Conservation (phyloP, 2,329 filamentous ascomycete species). For the Westerdykella ornata region DNA sequence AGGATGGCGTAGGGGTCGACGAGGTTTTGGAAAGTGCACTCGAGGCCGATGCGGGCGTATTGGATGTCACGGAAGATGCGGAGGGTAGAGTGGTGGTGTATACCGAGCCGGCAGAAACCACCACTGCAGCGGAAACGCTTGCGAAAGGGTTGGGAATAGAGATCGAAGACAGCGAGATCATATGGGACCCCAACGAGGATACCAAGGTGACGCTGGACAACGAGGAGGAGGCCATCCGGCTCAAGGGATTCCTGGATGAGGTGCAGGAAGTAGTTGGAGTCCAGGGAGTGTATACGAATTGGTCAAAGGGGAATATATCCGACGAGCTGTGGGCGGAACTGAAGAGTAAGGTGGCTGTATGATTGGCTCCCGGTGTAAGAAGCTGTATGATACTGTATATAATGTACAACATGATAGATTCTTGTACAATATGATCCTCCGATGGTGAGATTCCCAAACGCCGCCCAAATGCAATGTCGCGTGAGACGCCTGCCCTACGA, state of each 20-base stretch:
- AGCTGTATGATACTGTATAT: conserved; percentile 25
- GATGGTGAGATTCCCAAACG: not conserved
- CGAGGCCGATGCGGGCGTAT: conserved; percentile 62
- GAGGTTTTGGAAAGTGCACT: conserved; percentile 74
- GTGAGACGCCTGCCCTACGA: no score
- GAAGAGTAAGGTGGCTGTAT: conserved; percentile 32
- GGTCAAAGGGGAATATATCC: conserved; percentile 36
- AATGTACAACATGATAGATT: conserved; percentile 9
- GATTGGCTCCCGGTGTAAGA: conserved; percentile 7
- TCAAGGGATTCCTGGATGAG: conserved; percentile 55
- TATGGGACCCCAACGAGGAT: conserved; percentile 79
- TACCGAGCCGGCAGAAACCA: conserved; percentile 61
- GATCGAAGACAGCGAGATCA: conserved; percentile 68
- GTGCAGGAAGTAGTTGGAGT: conserved; percentile 69
- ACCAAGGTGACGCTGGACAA: conserved; percentile 60
- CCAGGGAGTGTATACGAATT: conserved; percentile 73
- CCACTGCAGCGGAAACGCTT: conserved; percentile 58
- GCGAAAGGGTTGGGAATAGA: conserved; percentile 57
- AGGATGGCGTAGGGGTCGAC: conserved; percentile 53
- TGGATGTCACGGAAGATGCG: conserved; percentile 62
- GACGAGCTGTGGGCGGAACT: conserved; percentile 38
- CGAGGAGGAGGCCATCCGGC: conserved; percentile 48
- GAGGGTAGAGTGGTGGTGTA: conserved; percentile 66
- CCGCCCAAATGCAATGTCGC: not conserved
- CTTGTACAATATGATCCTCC: not conserved